Conservation (phyloP, 352 stramenopile species). For the Phytophthora tentaculata region DNA sequence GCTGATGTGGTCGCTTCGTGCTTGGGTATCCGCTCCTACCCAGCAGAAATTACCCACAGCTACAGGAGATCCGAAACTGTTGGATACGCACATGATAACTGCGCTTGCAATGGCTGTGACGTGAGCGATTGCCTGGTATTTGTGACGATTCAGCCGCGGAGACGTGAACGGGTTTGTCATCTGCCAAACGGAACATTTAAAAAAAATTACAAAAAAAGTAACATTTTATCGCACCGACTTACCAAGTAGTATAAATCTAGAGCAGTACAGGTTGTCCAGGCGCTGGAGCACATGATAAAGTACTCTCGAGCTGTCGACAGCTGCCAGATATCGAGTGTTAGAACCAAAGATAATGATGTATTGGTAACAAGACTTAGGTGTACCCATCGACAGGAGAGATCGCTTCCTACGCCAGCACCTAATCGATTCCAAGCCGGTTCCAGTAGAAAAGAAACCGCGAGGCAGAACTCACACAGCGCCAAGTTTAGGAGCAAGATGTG, state of each 20-base stretch:
- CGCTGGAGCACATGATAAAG: constrained; percentile 75
- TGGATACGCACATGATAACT: constrained; percentile 56
- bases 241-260: constrained; percentile 76
- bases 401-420: constrained; percentile 42
- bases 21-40: constrained; percentile 53
- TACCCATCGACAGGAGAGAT: constrained; percentile 60
- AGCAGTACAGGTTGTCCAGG: constrained; percentile 76
- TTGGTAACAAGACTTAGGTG: constrained; percentile 2
- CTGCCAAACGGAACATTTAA: constrained; percentile 17
- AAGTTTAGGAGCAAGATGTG: constrained; percentile 76
- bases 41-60: constrained; percentile 78
- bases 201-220: no score
- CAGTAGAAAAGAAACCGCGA: constrained; percentile 76
- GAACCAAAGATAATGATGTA: not conserved
- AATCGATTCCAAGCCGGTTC: constrained; percentile 62
- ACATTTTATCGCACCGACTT: no score
- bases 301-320: constrained; percentile 74
- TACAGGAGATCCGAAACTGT: constrained; percentile 61
- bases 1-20: constrained; percentile 42
- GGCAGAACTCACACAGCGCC: constrained; percentile 61
- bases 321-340: constrained; percentile 14
- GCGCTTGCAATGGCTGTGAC: constrained; percentile 41
- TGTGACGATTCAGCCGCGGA: constrained; percentile 65
- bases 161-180: constrained; percentile 88
- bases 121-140: constrained; percentile 68